Base-by-base conservation (phyloP, 345 rosid genomes). In the Salix koriyanagi region DNA sequence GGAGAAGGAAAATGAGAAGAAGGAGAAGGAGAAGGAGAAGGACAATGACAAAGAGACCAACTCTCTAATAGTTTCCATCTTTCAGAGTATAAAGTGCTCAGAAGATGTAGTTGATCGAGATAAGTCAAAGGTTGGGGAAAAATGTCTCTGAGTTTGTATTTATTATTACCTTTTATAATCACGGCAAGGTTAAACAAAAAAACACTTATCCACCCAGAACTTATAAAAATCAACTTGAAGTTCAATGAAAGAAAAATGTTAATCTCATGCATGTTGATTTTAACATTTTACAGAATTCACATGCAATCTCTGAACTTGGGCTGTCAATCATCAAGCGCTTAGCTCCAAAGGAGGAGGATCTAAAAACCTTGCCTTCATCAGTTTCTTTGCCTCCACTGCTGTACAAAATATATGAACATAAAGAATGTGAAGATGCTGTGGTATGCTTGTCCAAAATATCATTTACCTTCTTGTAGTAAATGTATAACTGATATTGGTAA, bases 261-360 rank as follows among this genome's bases (percentile, higher is more conserved):
- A 48, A 70, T 32, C 76, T 79, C 69, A 81, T 80, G 14, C 50
- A 3, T 76, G 58, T 69, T 52, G 72, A 73, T 76, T 70, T 76
- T 81, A 72, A 39, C 44, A 70, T 86, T 77, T 34, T 68, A 71
- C 98, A 96, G 99, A 96, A 88, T 77, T 92, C 97, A 26, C 89
- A 90, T 81, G 98, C 97, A 76, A 85, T 96, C 71, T 89, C 91
- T 86, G 99, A 91, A 79, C 92, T 96, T 77, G 99, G 99, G 79
- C 81, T 95, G 82, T 85, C 89, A 58, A 85, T 91, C 56, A 82
- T 79, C 80, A 90, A 88, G 85, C 86, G 78, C 81, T 82, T 93
- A 66, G 80, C 81, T 77, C 85, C 67, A 74, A 88, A 84, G 83
- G 94, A 85, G 62, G 81, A 77, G 26, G 86, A 81, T 74, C 60